Evolutionary conservation across 2,329 filamentous ascomycete species (phyloP).

Genomic region (Clarireedia monteithiana): DNA sequence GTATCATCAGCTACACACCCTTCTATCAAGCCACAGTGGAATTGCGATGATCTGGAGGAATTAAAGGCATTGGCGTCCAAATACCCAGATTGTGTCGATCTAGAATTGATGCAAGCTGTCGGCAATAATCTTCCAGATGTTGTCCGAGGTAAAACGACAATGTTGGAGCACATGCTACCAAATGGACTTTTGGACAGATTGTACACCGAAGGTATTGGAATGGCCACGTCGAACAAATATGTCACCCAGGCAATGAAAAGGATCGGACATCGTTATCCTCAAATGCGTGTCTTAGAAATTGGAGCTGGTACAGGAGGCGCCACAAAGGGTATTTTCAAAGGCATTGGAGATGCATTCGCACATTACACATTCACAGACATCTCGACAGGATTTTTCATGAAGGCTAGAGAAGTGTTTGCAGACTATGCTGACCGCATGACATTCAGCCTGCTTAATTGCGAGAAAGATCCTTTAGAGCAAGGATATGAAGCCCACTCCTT

Average conservation of each 20-base stretch:
- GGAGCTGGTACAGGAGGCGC: slow-evolving; percentile 3
- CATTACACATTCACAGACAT: slow-evolving; percentile 23
- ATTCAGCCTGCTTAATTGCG: slow-evolving; percentile 1
- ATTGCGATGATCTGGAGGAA: slow-evolving; percentile 2
- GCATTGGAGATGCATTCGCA: slow-evolving; percentile 8
- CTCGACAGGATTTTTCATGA: slow-evolving; percentile 31
- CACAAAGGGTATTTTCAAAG: not conserved
- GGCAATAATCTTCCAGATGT: slow-evolving; percentile 16
- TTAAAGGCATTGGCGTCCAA: slow-evolving; percentile 1
- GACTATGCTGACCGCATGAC: not conserved
- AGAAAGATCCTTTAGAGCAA: not conserved
- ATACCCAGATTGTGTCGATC: slow-evolving; percentile 11
- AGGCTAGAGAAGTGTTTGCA: slow-evolving; percentile 18
- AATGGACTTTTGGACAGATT: slow-evolving; percentile 16
- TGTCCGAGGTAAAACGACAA: slow-evolving; percentile 15
- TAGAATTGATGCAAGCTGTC: slow-evolving; percentile 14
- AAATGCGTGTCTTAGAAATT: slow-evolving; percentile 8
- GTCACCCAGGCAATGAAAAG: slow-evolving; percentile 3
- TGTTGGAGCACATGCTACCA: slow-evolving; percentile 19
- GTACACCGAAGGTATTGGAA: slow-evolving; percentile 17
- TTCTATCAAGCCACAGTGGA: slow-evolving; percentile 15
- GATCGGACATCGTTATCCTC: slow-evolving; percentile 27
- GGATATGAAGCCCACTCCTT: not conserved
- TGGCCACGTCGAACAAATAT: not conserved
- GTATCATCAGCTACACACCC: slow-evolving; percentile 11